These are phyloP conservation scores for Neodidymelliopsis sp. DNA, from an alignment of 2,329 filamentous ascomycete species.

Conservation along the genomic window DNA sequence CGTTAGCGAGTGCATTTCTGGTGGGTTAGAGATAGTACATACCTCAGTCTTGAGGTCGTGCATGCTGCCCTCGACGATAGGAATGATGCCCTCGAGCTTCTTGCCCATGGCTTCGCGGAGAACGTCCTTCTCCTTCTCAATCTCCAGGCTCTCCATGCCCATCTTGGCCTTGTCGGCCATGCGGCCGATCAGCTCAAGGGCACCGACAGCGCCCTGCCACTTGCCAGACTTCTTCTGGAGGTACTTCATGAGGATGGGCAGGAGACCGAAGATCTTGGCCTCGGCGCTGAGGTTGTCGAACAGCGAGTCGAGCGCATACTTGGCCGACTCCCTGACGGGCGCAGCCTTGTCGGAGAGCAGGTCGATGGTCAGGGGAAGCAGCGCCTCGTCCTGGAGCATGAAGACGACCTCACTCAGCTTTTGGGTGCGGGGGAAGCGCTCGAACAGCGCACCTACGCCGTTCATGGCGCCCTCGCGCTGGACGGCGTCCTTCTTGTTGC, in stretches of 20 bases:
- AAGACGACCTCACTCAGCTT: slow-evolving; percentile 82
- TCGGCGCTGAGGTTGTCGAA: slow-evolving; percentile 82
- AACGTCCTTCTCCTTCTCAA: slow-evolving; percentile 86
- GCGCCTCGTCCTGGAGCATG: slow-evolving; percentile 77
- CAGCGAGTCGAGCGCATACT: slow-evolving; percentile 91
- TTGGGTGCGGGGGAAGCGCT: slow-evolving; percentile 81
- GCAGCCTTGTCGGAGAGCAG: slow-evolving; percentile 87
- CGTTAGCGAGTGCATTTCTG: slow-evolving; percentile 20
- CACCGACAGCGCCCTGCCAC: slow-evolving; percentile 95
- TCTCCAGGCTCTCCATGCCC: slow-evolving; percentile 81
- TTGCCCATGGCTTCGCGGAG: slow-evolving; percentile 90
- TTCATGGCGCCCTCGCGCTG: slow-evolving; percentile 93
- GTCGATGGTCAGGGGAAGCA: slow-evolving; percentile 79
- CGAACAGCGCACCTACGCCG: slow-evolving; percentile 89
- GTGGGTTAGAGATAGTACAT: background rate
- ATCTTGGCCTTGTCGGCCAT: slow-evolving; percentile 96
- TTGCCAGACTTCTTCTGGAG: slow-evolving; percentile 86
- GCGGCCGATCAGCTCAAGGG: slow-evolving; percentile 82
- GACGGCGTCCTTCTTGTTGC: slow-evolving; percentile 91
- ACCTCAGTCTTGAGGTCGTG: slow-evolving; percentile 89
- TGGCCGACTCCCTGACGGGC: slow-evolving; percentile 87
- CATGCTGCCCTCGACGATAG: slow-evolving; percentile 91
- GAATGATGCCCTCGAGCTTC: slow-evolving; percentile 85
- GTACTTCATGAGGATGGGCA: slow-evolving; percentile 79
- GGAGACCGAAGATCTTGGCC: slow-evolving; percentile 80